These are phyloP conservation scores for Gracilaria vermiculophylla DNA, from an alignment of 23 red algal genomes.

Conservation along the genomic window DNA sequence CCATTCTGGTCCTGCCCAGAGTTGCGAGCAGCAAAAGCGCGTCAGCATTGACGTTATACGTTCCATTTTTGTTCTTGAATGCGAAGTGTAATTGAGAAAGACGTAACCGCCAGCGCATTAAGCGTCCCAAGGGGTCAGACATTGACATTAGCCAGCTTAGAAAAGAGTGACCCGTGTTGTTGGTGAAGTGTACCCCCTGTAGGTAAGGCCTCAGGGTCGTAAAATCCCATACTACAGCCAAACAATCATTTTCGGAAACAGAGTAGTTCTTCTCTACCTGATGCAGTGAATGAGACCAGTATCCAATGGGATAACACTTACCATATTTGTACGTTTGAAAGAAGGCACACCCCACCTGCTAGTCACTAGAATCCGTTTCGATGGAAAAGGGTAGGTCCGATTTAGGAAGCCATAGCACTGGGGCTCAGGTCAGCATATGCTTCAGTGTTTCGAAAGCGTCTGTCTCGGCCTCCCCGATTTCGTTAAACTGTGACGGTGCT, in stretches of 20 bases:
- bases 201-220: no score
- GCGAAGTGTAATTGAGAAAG: no score
- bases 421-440: background rate
- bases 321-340: constrained; percentile 3
- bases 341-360: constrained; percentile 17
- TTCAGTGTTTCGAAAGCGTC: constrained; percentile 21
- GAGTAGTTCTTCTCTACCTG: background rate
- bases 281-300: background rate
- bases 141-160: no score
- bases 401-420: background rate
- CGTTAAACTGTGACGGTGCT: background rate
- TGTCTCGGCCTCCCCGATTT: background rate
- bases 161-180: no score
- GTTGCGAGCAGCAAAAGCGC: background rate
- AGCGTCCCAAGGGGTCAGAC: no score
- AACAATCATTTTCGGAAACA: background rate
- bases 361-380: constrained; percentile 5
- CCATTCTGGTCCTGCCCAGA: background rate
- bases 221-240: constrained; percentile 23
- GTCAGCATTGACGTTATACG: no score
- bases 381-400: background rate
- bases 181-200: no score
- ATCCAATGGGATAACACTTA: constrained; percentile 6
- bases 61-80: no score
- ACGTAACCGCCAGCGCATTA: no score